phyloP scores from a whole-genome alignment of 2,329 filamentous ascomycete genomes.

The Trichocomaceae sp. region DNA sequence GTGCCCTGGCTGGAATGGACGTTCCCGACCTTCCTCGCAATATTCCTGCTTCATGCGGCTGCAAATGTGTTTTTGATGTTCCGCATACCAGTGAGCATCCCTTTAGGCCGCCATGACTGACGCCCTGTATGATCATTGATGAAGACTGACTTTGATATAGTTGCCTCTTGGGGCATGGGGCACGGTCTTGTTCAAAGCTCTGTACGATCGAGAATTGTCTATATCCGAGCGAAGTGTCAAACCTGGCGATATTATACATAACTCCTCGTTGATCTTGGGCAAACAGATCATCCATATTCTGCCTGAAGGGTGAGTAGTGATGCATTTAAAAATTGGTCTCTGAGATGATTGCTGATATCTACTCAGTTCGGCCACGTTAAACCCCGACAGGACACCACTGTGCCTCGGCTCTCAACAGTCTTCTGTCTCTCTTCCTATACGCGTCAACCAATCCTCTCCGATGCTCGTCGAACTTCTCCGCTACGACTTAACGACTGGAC shows the following conservation, averaged over 20 bases:
- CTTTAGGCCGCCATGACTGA: background rate
- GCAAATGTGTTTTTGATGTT: slow-evolving; percentile 89
- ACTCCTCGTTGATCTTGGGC: slow-evolving; percentile 86
- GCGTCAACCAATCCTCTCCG: slow-evolving; percentile 88
- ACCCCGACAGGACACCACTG: slow-evolving; percentile 72
- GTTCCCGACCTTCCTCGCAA: slow-evolving; percentile 61
- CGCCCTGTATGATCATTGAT: background rate
- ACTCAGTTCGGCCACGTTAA: slow-evolving; percentile 70
- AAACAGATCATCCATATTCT: slow-evolving; percentile 97
- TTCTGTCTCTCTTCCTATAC: slow-evolving; percentile 67
- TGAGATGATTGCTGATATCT: slow-evolving; percentile 20
- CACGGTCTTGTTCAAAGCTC: slow-evolving; percentile 64
- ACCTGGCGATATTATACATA: slow-evolving; percentile 77
- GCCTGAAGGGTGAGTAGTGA: slow-evolving; percentile 67
- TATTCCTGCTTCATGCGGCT: slow-evolving; percentile 66
- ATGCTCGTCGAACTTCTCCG: slow-evolving; percentile 83
- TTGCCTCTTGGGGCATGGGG: slow-evolving; percentile 70
- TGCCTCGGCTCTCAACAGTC: slow-evolving; percentile 64
- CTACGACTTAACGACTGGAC: slow-evolving; percentile 72
- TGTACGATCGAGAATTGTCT: slow-evolving; percentile 88
- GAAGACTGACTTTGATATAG: slow-evolving; percentile 31
- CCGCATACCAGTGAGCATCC: slow-evolving; percentile 62
- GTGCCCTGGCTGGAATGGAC: slow-evolving; percentile 97
- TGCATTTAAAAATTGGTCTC: background rate
- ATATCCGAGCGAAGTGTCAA: slow-evolving; percentile 93